Percentiles rank a stretch among this genome's conserved stretches.
These are phyloP conservation scores for Neospermospora avenae DNA, from an alignment of 2,329 filamentous ascomycete species.

Conservation along the genomic window DNA sequence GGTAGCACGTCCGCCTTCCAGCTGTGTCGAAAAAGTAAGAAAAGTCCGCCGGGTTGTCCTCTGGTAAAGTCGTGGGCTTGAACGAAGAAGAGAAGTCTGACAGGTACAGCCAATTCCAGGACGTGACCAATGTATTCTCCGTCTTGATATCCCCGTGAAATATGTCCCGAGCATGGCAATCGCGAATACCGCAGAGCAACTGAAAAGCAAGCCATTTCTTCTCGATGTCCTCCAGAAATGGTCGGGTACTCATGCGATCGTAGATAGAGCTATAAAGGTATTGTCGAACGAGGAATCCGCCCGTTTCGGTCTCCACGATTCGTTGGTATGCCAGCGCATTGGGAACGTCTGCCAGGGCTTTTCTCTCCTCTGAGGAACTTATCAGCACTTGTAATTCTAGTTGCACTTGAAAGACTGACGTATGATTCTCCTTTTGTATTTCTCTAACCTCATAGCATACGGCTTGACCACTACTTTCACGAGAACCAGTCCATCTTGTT, in stretches of 20 bases:
- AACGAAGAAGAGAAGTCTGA: conserved; percentile 96
- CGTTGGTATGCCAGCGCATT: conserved; percentile 90
- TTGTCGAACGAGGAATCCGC: conserved; percentile 90
- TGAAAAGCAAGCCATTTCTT: conserved; percentile 99
- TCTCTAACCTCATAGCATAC: conserved; percentile 75
- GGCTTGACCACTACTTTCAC: conserved; percentile 96
- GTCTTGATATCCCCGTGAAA: conserved; percentile 99
- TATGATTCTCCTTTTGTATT: conserved; percentile 74
- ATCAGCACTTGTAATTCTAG: conserved; percentile 15
- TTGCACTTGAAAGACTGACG: conserved; percentile 47
- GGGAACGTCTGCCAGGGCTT: conserved; percentile 74
- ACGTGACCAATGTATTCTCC: conserved; percentile 93
- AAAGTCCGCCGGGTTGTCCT: conserved; percentile 96
- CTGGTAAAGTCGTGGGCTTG: conserved; percentile 89
- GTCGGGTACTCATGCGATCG: conserved; percentile 92
- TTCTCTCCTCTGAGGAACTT: conserved; percentile 65
- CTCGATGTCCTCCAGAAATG: conserved; percentile 95
- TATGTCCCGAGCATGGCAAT: conserved; percentile 84
- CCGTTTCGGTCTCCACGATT: conserved; percentile 85
- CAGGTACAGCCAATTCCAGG: conserved; percentile 98
- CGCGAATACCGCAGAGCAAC: conserved; percentile 83
- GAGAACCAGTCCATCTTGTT: conserved; percentile 86
- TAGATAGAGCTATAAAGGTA: conserved; percentile 96
- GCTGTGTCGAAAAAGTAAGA: conserved; percentile 98
- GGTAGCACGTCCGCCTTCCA: conserved; percentile 85